A percentile compares a stretch with the other conserved stretches of the same genome.
Conservation (phyloP, 2,329 filamentous ascomycete species). For the Triangularia setosa region DNA sequence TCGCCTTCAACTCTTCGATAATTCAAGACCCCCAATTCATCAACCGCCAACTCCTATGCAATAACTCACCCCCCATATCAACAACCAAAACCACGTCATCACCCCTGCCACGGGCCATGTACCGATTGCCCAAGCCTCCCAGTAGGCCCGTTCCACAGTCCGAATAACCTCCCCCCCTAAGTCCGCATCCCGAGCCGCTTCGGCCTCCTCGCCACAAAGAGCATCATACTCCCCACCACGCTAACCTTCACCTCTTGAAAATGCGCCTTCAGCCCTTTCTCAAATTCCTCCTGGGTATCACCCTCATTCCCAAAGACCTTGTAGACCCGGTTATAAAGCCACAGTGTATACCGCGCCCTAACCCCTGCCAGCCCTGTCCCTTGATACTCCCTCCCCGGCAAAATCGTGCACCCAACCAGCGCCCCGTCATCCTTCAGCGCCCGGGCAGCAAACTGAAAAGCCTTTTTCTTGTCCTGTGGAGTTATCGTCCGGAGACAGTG, state of each 20-base stretch:
- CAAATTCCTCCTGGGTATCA: slow-evolving; percentile 34
- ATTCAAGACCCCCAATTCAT: no score
- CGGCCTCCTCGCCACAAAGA: slow-evolving; percentile 36
- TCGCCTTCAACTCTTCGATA: no score
- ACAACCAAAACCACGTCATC: no score
- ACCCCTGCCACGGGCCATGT: no score
- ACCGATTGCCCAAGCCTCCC: no score
- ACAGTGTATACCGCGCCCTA: slow-evolving; percentile 27
- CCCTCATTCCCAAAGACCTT: slow-evolving; percentile 38
- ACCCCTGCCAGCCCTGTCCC: background rate
- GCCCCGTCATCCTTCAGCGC: slow-evolving; percentile 35
- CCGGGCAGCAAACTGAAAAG: slow-evolving; percentile 12
- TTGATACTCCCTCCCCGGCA: slow-evolving; percentile 27
- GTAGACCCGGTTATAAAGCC: slow-evolving; percentile 32
- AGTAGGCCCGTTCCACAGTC: background rate
- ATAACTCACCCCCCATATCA: no score
- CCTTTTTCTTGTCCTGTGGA: slow-evolving; percentile 24
- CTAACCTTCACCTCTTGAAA: slow-evolving; percentile 39
- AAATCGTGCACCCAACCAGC: slow-evolving; percentile 37
- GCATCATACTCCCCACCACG: slow-evolving; percentile 36
- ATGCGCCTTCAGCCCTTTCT: slow-evolving; percentile 31
- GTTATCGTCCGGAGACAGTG: slow-evolving; percentile 36
- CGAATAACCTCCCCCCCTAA: background rate
- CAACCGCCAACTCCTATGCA: no score
- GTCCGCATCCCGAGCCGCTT: slow-evolving; percentile 1